Percentiles rank a stretch among this genome's conserved stretches.
These are phyloP conservation scores for Lathyrus sativus DNA, from an alignment of 306 rosid genomes.

Conservation along the genomic window DNA sequence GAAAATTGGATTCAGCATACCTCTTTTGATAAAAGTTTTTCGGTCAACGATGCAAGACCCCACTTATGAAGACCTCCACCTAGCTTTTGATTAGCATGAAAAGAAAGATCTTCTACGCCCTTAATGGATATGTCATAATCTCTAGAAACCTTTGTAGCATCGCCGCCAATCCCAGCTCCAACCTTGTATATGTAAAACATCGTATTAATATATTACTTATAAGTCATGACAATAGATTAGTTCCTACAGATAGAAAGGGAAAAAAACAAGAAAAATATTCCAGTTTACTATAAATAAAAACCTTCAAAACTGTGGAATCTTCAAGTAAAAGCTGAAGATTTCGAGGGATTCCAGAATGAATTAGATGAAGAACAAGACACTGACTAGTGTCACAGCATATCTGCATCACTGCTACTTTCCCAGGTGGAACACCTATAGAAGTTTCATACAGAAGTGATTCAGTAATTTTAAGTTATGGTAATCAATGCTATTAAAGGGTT, in stretches of 20 bases:
- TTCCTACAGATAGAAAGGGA: constrained; percentile 12
- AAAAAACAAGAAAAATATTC: neutral
- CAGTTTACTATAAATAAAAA: constrained; percentile 36
- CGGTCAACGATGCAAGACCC: constrained; percentile 76
- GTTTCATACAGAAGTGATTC: constrained; percentile 32
- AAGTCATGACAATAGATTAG: neutral
- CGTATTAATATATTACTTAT: constrained; percentile 9
- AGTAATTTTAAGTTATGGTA: constrained; percentile 20
- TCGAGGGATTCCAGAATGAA: constrained; percentile 84
- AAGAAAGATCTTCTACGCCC: constrained; percentile 69
- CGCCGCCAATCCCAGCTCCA: constrained; percentile 73
- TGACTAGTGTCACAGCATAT: constrained; percentile 56
- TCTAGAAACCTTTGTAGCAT: constrained; percentile 72
- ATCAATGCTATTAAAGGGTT: constrained; percentile 15
- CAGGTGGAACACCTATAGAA: constrained; percentile 70
- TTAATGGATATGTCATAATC: constrained; percentile 67
- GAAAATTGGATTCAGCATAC: constrained; percentile 43
- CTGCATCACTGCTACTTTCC: constrained; percentile 92
- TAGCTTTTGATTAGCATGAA: constrained; percentile 72
- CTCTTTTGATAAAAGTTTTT: constrained; percentile 71
- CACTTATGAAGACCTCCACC: constrained; percentile 51
- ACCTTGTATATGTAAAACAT: constrained; percentile 53
- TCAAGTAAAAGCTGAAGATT: constrained; percentile 70
- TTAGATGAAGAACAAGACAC: constrained; percentile 80
- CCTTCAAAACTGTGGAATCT: constrained; percentile 71